Conservation (phyloP, 257 asterid species). For the Solanum appendiculatum region DNA sequence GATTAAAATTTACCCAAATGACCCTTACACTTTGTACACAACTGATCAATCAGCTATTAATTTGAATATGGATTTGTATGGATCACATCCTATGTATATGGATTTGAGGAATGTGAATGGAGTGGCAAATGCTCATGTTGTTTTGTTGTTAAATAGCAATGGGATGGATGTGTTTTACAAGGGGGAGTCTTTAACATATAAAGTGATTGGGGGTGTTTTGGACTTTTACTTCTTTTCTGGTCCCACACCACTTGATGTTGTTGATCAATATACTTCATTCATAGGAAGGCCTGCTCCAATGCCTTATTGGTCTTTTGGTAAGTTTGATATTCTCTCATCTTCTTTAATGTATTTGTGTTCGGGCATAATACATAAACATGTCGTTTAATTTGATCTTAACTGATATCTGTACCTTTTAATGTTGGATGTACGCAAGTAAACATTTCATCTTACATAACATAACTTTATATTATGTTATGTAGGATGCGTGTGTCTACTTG, state of each 20-base stretch:
- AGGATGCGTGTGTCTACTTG: accelerated
- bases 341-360: neutral
- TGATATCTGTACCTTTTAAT: no score
- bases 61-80: conserved; percentile 57
- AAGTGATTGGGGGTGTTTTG: conserved; percentile 21
- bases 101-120: conserved; percentile 7
- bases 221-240: conserved; percentile 20
- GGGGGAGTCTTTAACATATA: conserved; percentile 15
- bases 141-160: conserved; percentile 19
- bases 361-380: no score
- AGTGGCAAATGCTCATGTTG: conserved; percentile 9
- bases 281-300: conserved; percentile 24
- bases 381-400: no score
- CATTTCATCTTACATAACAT: neutral
- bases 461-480: neutral
- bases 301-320: conserved; percentile 31
- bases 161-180: conserved; percentile 21
- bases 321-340: neutral
- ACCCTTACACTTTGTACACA: conserved; percentile 70
- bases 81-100: conserved; percentile 78
- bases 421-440: accelerated
- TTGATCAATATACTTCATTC: conserved; percentile 19
- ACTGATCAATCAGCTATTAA: conserved; percentile 53
- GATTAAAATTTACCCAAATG: conserved; percentile 45
- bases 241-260: conserved; percentile 6